phyloP scores from a whole-genome alignment of 2,329 filamentous ascomycete species.

The Epicoccum nigrum region DNA sequence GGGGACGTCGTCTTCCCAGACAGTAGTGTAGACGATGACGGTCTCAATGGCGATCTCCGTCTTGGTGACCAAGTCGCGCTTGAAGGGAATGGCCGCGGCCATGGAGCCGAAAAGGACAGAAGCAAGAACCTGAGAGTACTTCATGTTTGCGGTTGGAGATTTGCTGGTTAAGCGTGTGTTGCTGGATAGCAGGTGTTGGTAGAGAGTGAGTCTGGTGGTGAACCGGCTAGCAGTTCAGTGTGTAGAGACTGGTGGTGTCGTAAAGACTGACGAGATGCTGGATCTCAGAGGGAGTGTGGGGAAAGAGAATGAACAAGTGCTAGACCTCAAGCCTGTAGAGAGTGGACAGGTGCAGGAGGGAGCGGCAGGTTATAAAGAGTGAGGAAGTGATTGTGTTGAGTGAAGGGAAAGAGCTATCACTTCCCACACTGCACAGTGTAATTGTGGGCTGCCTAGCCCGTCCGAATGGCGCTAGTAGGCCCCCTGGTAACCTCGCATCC shows the following conservation, averaged over 20 bases:
- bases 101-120: slow-evolving; percentile 44
- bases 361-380: slow-evolving; percentile 34
- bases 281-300: slow-evolving; percentile 37
- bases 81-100: slow-evolving; percentile 42
- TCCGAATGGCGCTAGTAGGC: slow-evolving; percentile 16
- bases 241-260: slow-evolving; percentile 33
- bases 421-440: slow-evolving; percentile 4
- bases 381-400: slow-evolving; percentile 20
- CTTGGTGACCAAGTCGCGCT: slow-evolving; percentile 44
- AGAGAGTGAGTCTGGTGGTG: slow-evolving; percentile 28
- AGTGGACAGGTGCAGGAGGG: slow-evolving; percentile 41
- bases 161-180: slow-evolving; percentile 22
- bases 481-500: slow-evolving; percentile 30
- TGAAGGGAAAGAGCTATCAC: slow-evolving; percentile 19
- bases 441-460: slow-evolving; percentile 20
- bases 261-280: slow-evolving; percentile 44
- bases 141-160: slow-evolving; percentile 37
- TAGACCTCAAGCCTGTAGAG: slow-evolving; percentile 50
- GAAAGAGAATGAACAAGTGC: slow-evolving; percentile 39
- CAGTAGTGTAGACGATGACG: slow-evolving; percentile 44
- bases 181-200: slow-evolving; percentile 25
- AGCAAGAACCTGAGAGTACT: slow-evolving; percentile 44
- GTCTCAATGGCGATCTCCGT: slow-evolving; percentile 43
- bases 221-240: slow-evolving; percentile 46
- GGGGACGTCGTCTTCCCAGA: slow-evolving; percentile 36